phyloP scores from a whole-genome alignment of 805 yeast genomes.

The Lachancea sp. region DNA sequence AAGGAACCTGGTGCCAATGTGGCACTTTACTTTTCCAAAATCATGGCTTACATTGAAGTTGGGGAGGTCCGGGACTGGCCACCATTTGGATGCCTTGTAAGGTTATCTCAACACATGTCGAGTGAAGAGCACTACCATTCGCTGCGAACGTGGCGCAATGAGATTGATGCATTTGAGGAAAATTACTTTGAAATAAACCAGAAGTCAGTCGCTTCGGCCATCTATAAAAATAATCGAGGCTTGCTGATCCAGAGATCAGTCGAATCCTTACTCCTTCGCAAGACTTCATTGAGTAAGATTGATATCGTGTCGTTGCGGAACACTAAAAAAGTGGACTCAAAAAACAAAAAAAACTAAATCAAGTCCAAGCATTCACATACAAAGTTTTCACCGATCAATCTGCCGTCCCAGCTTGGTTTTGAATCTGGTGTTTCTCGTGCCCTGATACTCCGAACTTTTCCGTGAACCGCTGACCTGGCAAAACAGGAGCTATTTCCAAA shows the following conservation, averaged over 20 bases:
- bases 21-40: slow-evolving; percentile 1
- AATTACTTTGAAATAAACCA: neutral
- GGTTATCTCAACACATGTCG: neutral
- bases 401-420: slow-evolving; percentile 12
- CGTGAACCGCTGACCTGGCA: slow-evolving; percentile 73
- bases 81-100: slow-evolving; percentile 22
- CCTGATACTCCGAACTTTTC: slow-evolving; percentile 66
- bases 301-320: neutral
- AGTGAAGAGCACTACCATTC: neutral
- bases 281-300: neutral
- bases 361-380: neutral
- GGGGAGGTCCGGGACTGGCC: slow-evolving; percentile 21
- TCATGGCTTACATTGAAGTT: slow-evolving; percentile 12
- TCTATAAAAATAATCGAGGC: neutral
- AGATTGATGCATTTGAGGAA: slow-evolving; percentile 6
- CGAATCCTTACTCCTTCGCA: neutral
- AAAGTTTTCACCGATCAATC: neutral
- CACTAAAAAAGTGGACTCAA: neutral
- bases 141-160: slow-evolving; percentile 15
- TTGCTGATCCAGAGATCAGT: slow-evolving; percentile 1
- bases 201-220: neutral
- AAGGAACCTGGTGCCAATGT: neutral
- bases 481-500: slow-evolving; percentile 63
- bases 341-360: neutral
- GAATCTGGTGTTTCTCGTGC: slow-evolving; percentile 41